phyloP scores from a whole-genome alignment of 2,329 filamentous ascomycete genomes.

The Aureobasidium lini region DNA sequence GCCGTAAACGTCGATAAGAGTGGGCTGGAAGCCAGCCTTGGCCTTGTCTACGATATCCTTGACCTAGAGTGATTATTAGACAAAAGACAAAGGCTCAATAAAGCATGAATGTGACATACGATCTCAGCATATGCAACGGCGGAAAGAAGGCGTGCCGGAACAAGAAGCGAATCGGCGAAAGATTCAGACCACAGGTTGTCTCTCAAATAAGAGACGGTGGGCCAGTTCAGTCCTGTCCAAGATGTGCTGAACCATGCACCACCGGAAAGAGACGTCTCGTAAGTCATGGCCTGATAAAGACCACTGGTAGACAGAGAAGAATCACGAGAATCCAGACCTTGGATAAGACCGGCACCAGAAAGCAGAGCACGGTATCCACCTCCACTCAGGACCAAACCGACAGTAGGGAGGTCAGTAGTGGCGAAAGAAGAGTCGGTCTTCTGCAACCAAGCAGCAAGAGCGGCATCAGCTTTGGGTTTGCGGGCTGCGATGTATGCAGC shows the following conservation, averaged over 20 bases:
- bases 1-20: constrained; percentile 36
- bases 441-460: constrained; percentile 33
- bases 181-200: constrained; percentile 35
- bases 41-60: constrained; percentile 31
- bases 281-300: constrained; percentile 40
- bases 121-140: constrained; percentile 26
- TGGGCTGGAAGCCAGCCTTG: constrained; percentile 32
- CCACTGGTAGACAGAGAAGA: constrained; percentile 33
- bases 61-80: background rate
- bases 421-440: constrained; percentile 30
- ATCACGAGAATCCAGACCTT: constrained; percentile 39
- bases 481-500: constrained; percentile 32
- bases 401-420: constrained; percentile 31
- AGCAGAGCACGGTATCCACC: constrained; percentile 38
- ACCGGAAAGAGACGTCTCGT: constrained; percentile 40
- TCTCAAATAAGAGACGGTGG: constrained; percentile 35
- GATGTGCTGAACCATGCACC: constrained; percentile 42
- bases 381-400: constrained; percentile 37
- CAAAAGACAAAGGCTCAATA: background rate
- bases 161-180: constrained; percentile 32
- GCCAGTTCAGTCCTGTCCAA: constrained; percentile 40
- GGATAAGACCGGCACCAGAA: constrained; percentile 33
- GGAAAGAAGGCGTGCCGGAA: constrained; percentile 28
- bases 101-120: background rate
- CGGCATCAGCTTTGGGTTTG: constrained; percentile 32